phyloP scores from a whole-genome alignment of 179 eudicot species.

The Nepenthes alata region DNA sequence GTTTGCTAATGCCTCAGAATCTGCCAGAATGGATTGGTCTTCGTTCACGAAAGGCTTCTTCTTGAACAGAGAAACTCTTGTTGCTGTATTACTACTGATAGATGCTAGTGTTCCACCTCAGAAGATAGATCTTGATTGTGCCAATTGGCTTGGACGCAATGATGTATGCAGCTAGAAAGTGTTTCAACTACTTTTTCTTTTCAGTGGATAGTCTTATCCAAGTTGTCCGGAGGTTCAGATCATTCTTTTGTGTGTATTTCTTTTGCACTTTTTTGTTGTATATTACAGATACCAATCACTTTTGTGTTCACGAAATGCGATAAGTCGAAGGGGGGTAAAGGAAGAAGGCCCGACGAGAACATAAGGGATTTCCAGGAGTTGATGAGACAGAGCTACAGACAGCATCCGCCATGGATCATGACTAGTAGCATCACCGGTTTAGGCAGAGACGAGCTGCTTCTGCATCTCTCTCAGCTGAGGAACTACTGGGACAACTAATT shows the following conservation, averaged over 20 bases:
- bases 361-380: constrained; percentile 58
- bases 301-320: constrained; percentile 91
- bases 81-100: constrained; percentile 61
- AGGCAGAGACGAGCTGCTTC: constrained; percentile 86
- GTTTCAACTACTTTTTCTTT: constrained; percentile 3
- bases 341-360: constrained; percentile 68
- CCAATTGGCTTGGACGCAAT: constrained; percentile 94
- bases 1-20: constrained; percentile 84
- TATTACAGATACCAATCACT: constrained; percentile 67
- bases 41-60: constrained; percentile 93
- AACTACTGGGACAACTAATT: constrained; percentile 74
- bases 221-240: no score
- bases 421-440: constrained; percentile 75
- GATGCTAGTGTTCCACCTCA: constrained; percentile 97
- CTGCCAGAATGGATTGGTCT: constrained; percentile 95
- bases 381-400: constrained; percentile 40
- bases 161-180: constrained; percentile 31
- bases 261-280: neutral
- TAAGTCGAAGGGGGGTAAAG: constrained; percentile 64
- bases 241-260: neutral
- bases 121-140: constrained; percentile 91
- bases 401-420: constrained; percentile 91
- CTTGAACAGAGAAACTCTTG: constrained; percentile 67
- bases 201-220: neutral
- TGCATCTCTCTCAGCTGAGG: constrained; percentile 86